A percentile compares a stretch with the other conserved stretches of the same genome.
These are phyloP conservation scores for Trypanosoma cruzi DNA, from an alignment of 208 protist genomes.

Conservation along the genomic window DNA sequence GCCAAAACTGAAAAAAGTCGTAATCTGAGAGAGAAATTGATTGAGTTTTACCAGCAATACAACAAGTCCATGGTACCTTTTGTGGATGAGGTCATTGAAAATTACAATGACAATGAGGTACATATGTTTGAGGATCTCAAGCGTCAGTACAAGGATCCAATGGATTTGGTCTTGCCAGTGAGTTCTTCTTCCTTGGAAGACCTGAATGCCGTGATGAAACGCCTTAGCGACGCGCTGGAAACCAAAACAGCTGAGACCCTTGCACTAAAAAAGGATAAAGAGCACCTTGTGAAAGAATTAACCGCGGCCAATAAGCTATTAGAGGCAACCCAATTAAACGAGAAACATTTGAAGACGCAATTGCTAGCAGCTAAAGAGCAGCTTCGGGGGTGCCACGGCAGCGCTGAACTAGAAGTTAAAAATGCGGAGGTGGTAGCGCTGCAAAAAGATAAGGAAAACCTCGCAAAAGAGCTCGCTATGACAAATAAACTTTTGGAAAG, in stretches of 20 bases:
- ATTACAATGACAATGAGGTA: conserved; percentile 23
- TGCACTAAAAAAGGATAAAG: conserved; percentile 20
- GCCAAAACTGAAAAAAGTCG: background rate
- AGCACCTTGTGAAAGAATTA: conserved; percentile 1
- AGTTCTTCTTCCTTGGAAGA: background rate
- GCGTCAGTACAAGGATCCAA: conserved; percentile 1
- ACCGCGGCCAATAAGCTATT: background rate
- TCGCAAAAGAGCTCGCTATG: background rate
- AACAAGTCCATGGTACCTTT: conserved; percentile 20
- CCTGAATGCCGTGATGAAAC: conserved; percentile 23
- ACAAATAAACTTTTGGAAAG: conserved; percentile 9
- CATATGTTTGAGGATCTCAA: conserved; percentile 19
- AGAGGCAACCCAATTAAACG: background rate
- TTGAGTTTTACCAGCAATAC: conserved; percentile 16
- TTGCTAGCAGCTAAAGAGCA: conserved; percentile 5
- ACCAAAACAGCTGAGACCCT: conserved; percentile 19
- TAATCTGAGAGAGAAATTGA: conserved; percentile 4
- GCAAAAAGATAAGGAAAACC: conserved; percentile 14
- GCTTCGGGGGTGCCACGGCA: background rate
- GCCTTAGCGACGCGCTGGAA: conserved; percentile 23
- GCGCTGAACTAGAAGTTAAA: background rate
- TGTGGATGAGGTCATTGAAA: conserved; percentile 24
- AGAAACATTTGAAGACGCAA: conserved; percentile 3
- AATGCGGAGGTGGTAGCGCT: background rate
- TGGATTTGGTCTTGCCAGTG: background rate